phyloP scores from a whole-genome alignment of 441 rosid species.

The Corymbia calophylla region DNA sequence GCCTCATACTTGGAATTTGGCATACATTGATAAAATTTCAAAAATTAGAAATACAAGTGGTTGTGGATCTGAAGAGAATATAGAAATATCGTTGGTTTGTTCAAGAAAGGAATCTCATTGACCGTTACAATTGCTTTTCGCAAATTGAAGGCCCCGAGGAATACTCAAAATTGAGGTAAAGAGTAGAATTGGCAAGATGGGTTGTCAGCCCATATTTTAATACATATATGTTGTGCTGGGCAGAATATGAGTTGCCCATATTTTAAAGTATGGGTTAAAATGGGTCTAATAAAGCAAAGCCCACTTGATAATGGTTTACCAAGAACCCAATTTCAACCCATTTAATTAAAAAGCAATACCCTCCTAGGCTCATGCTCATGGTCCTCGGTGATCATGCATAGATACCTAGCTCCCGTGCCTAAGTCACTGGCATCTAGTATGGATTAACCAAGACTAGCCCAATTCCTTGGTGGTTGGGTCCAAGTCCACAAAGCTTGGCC shows the following conservation, averaged over 20 bases:
- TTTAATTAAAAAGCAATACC: background rate
- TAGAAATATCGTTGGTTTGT: background rate
- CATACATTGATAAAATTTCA: background rate
- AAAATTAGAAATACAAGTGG: background rate
- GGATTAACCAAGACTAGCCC: background rate
- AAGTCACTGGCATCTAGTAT: background rate
- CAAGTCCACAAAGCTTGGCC: background rate
- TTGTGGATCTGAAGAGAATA: background rate
- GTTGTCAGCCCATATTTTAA: background rate
- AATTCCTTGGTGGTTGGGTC: background rate
- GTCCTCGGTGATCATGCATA: fast-evolving
- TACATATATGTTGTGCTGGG: background rate
- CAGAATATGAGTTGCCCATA: background rate
- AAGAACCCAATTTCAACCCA: background rate
- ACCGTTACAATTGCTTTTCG: background rate
- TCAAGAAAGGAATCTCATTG: background rate
- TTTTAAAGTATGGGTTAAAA: background rate
- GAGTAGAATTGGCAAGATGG: background rate
- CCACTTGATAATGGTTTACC: background rate
- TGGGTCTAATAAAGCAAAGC: background rate
- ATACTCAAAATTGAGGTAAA: background rate
- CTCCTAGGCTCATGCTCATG: background rate
- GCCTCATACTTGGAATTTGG: background rate
- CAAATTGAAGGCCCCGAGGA: background rate
- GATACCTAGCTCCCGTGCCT: background rate